phyloP scores from a whole-genome alignment of 2,329 filamentous ascomycete species.

The Xylaria hypoxylon region DNA sequence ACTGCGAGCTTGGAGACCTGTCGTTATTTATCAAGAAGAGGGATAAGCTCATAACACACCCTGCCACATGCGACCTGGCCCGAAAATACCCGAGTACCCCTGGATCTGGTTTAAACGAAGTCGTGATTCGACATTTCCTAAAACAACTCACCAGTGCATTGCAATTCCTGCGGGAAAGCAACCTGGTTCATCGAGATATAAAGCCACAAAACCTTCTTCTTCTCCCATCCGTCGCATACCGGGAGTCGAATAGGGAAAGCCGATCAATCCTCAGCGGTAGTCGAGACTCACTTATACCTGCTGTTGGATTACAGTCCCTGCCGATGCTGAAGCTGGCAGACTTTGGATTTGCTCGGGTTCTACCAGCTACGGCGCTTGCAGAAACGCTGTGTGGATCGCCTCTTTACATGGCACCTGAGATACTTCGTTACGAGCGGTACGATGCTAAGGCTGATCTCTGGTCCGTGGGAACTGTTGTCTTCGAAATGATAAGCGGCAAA shows the following conservation, averaged over 20 bases:
- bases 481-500: conserved; percentile 92
- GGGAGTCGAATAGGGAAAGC: conserved; percentile 68
- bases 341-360: conserved; percentile 95
- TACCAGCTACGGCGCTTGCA: conserved; percentile 90
- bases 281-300: conserved; percentile 82
- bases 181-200: conserved; percentile 95
- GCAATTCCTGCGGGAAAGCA: conserved; percentile 84
- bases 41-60: conserved; percentile 80
- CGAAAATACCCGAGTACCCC: conserved; percentile 88
- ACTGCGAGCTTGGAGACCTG: conserved; percentile 93
- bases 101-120: conserved; percentile 91
- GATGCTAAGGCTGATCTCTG: conserved; percentile 96
- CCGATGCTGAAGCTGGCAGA: conserved; percentile 98
- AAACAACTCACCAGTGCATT: conserved; percentile 95
- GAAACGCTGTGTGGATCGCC: conserved; percentile 97
- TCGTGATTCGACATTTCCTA: conserved; percentile 94
- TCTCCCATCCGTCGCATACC: conserved; percentile 81
- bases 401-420: conserved; percentile 98
- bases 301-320: conserved; percentile 82
- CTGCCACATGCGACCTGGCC: conserved; percentile 89
- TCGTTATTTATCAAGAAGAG: conserved; percentile 97
- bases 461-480: conserved; percentile 96
- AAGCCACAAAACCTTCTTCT: conserved; percentile 97
- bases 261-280: conserved; percentile 81
- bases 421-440: conserved; percentile 95